Evolutionary conservation across 2,329 filamentous ascomycete species (phyloP).

Genomic region (Apiospora rasikravindrae): DNA sequence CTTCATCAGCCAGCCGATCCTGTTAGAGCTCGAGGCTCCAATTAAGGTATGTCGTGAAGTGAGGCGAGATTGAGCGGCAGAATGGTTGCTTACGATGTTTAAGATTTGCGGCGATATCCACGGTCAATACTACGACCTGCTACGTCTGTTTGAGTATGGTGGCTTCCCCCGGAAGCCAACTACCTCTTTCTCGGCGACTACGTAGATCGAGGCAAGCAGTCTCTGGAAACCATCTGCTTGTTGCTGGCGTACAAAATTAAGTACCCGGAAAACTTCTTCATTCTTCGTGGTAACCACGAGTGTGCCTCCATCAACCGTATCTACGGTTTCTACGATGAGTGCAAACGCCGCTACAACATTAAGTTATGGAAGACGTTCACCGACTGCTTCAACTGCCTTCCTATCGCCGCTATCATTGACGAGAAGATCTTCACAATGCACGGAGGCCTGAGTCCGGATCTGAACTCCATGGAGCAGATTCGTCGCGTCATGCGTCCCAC

Average conservation of each 20-base stretch:
- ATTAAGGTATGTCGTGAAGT: conserved; percentile 80
- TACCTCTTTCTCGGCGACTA: conserved; percentile 99
- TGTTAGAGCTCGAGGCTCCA: conserved; percentile 95
- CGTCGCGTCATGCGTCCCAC: conserved; percentile 98
- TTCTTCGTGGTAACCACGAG: conserved; percentile 97
- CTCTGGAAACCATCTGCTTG: conserved; percentile 96
- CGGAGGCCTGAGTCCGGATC: conserved; percentile 92
- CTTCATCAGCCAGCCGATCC: conserved; percentile 98
- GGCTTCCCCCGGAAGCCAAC: conserved; percentile 97
- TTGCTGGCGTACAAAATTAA: conserved; percentile 99
- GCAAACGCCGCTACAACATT: conserved; percentile 98
- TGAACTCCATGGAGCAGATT: conserved; percentile 99
- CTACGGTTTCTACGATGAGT: conserved; percentile 99
- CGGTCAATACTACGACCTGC: conserved; percentile 97
- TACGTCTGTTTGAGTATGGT: conserved; percentile 97
- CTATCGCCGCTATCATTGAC: conserved; percentile 97
- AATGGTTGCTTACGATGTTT: conserved; percentile 12
- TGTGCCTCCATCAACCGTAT: conserved; percentile 99
- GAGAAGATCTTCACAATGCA: conserved; percentile 99
- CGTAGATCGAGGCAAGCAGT: conserved; percentile 98
- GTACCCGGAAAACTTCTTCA: conserved; percentile 99
- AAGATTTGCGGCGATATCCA: conserved; percentile 99
- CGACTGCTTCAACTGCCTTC: conserved; percentile 98
- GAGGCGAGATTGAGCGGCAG: conserved; percentile 10
- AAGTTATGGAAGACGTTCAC: conserved; percentile 99